Evolutionary conservation across 2,329 filamentous ascomycete genomes (phyloP).

Genomic region (Apiospora arundinis): DNA sequence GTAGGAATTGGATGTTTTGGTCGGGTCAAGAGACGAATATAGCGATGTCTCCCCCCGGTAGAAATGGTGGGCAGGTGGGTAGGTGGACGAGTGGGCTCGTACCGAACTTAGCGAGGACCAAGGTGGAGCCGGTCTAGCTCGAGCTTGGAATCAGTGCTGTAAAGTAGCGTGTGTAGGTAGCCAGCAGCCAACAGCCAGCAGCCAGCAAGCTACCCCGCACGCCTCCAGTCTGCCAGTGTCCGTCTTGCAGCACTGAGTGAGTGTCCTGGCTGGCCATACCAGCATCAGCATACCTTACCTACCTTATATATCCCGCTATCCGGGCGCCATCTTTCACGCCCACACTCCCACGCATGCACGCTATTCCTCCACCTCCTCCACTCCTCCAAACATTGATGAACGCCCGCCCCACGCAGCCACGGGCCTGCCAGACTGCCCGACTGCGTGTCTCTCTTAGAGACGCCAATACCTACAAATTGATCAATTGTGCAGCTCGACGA

Average conservation of each 20-base stretch:
- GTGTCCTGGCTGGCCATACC: too few species aligned
- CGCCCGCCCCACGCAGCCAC: too few species aligned
- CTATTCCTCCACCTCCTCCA: constrained; percentile 9
- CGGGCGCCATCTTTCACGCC: constrained; percentile 2
- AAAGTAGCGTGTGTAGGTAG: too few species aligned
- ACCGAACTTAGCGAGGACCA: not conserved
- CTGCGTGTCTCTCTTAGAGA: not conserved
- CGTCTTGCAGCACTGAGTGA: too few species aligned
- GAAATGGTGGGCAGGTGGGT: too few species aligned
- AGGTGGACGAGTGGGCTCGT: not conserved
- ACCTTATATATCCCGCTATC: constrained; percentile 8
- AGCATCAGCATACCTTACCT: too few species aligned
- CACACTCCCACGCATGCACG: not conserved
- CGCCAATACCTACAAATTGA: too few species aligned
- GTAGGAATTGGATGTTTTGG: not conserved
- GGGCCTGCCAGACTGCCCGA: not conserved
- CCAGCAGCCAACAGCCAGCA: too few species aligned
- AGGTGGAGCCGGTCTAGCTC: not conserved
- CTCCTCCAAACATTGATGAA: not conserved
- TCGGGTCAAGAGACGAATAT: not conserved
- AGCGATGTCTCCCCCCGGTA: not conserved
- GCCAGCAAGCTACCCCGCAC: constrained; percentile 9
- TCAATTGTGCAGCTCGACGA: too few species aligned
- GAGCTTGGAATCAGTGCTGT: too few species aligned
- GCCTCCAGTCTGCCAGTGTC: not conserved